A percentile compares a stretch with the other conserved stretches of the same genome.
Conservation (phyloP, 495 filamentous ascomycete species). For the Penicillium samsonianum region DNA sequence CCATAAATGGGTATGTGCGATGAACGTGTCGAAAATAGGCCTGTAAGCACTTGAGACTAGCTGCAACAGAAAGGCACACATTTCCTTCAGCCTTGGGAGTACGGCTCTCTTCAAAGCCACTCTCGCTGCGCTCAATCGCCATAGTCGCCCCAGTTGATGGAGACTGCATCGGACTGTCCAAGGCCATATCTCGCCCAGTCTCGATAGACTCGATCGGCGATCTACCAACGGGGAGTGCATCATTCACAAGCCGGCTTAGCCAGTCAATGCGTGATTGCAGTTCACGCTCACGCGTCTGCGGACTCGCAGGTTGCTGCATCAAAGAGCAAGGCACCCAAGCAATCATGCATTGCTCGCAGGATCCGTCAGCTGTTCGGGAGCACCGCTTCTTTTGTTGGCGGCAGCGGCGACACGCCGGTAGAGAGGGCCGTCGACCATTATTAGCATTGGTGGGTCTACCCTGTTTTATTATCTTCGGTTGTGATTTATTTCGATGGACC, state of each 20-base stretch:
- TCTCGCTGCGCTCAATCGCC: background rate
- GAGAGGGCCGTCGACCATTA: constrained; percentile 8
- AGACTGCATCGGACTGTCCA: constrained; percentile 1
- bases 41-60: constrained; percentile 13
- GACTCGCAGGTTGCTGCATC: constrained; percentile 11
- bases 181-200: constrained; percentile 13
- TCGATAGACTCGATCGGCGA: constrained; percentile 17
- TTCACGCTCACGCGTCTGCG: constrained; percentile 18
- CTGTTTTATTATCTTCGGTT: background rate
- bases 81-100: background rate
- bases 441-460: constrained; percentile 1
- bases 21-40: constrained; percentile 32
- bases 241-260: constrained; percentile 18
- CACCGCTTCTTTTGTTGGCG: constrained; percentile 30
- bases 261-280: constrained; percentile 20
- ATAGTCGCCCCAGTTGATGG: background rate
- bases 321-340: constrained; percentile 23
- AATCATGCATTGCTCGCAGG: constrained; percentile 15
- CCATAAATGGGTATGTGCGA: constrained; percentile 27
- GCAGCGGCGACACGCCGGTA: constrained; percentile 27
- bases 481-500: constrained; percentile 9
- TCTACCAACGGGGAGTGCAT: constrained; percentile 11
- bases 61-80: background rate
- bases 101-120: background rate
- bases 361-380: constrained; percentile 18